Evolutionary conservation across 768 basidiomycete species (phyloP).

Genomic region (Sarcomyxa edulis): DNA sequence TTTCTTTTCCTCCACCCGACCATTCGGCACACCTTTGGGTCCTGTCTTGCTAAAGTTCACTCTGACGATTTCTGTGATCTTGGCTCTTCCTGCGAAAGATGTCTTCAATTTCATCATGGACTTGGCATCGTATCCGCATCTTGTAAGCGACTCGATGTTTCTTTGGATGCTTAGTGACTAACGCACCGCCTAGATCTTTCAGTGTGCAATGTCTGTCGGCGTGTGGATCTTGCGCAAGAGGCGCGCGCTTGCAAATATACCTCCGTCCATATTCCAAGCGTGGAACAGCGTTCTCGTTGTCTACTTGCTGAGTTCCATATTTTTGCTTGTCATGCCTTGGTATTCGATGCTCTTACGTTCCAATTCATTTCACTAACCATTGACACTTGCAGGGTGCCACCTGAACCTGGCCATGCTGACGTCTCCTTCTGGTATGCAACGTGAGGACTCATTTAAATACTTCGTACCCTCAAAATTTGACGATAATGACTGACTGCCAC

Average conservation of each 20-base stretch:
- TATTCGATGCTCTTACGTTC: too few species aligned
- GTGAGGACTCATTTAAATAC: too few species aligned
- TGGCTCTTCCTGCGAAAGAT: too few species aligned
- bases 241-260: conserved; percentile 23
- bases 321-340: conserved; percentile 35
- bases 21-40: conserved; percentile 43
- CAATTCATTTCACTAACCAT: too few species aligned
- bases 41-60: conserved; percentile 34
- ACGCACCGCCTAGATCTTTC: conserved; percentile 29
- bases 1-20: conserved; percentile 42
- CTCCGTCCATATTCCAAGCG: conserved; percentile 27
- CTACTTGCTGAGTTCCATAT: conserved; percentile 29
- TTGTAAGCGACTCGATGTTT: conserved; percentile 19
- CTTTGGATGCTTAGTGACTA: conserved; percentile 21
- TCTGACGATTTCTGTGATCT: conserved; percentile 35
- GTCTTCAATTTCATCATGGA: conserved; percentile 34
- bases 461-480: too few species aligned
- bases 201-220: conserved; percentile 27
- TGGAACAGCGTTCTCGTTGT: conserved; percentile 32
- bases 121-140: conserved; percentile 31
- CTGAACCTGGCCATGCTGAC: too few species aligned
- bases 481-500: too few species aligned
- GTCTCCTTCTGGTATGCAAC: too few species aligned
- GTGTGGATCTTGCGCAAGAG: conserved; percentile 30
- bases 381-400: too few species aligned